A percentile compares a stretch with the other conserved stretches of the same genome.
Conservation (phyloP, 768 basidiomycete species). For the Suillus fuscotomentosus region DNA sequence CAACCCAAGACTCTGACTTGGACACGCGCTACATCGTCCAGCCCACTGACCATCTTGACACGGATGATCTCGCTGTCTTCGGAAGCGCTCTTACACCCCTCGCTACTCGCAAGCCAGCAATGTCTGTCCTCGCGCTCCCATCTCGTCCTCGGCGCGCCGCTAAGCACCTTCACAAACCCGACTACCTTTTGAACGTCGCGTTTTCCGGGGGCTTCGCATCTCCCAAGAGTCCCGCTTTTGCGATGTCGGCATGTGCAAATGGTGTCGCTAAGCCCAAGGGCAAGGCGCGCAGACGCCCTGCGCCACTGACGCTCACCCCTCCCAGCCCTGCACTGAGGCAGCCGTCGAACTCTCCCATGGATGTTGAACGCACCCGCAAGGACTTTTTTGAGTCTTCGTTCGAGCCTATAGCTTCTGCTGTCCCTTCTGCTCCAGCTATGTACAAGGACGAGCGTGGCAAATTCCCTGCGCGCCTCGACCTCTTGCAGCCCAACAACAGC, state of each 20-base stretch:
- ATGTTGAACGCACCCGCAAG: constrained; percentile 31
- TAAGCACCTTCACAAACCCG: constrained; percentile 37
- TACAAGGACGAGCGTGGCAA: constrained; percentile 1
- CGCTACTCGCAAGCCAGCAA: constrained; percentile 28
- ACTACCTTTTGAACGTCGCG: constrained; percentile 33
- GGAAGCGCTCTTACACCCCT: constrained; percentile 25
- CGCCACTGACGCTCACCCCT: constrained; percentile 39
- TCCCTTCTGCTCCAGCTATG: constrained; percentile 5
- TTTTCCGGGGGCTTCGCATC: constrained; percentile 17
- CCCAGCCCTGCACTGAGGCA: constrained; percentile 30
- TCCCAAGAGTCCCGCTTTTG: constrained; percentile 15
- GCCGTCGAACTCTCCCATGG: constrained; percentile 35
- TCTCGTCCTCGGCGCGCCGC: constrained; percentile 33
- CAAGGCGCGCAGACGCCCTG: constrained; percentile 39
- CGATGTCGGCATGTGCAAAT: constrained; percentile 10
- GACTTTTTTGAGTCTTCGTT: constrained; percentile 49
- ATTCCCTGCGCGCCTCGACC: constrained; percentile 9
- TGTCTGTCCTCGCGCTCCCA: constrained; percentile 37
- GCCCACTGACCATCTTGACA: constrained; percentile 26
- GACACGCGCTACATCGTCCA: constrained; percentile 50
- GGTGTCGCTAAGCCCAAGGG: constrained; percentile 17
- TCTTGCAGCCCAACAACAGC: constrained; percentile 1
- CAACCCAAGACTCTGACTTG: constrained; percentile 54
- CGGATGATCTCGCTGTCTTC: constrained; percentile 36
- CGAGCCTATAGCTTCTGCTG: constrained; percentile 25